Evolutionary conservation across 352 stramenopile genomes (phyloP).

Genomic region (Globisporangium nodosum): DNA sequence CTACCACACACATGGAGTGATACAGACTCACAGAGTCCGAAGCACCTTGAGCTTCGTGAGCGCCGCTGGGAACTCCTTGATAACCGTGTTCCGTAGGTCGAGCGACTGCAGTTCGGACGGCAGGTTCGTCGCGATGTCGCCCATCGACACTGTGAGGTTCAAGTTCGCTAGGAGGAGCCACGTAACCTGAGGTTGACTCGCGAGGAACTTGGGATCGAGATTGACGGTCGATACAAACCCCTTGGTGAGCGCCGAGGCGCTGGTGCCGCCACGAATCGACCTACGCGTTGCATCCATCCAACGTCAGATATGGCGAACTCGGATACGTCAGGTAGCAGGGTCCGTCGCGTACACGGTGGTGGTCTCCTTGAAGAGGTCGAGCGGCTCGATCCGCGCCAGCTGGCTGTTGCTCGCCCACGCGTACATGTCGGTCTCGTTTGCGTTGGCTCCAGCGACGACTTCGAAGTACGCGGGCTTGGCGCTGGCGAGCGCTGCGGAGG

Average conservation of each 20-base stretch:
- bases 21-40: not conserved
- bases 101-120: not conserved
- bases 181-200: not conserved
- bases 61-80: conserved; percentile 1
- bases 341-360: not conserved
- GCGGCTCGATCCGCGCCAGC: not conserved
- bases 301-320: too few species aligned
- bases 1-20: not conserved
- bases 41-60: not conserved
- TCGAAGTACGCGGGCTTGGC: not conserved
- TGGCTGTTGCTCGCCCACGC: conserved; percentile 4
- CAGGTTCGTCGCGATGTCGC: not conserved
- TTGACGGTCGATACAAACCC: conserved; percentile 1
- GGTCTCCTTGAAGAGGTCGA: not conserved
- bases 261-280: not conserved
- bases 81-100: not conserved
- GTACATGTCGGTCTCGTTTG: not conserved
- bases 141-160: not conserved
- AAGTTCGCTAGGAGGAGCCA: not conserved
- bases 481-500: not conserved
- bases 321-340: too few species aligned
- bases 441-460: not conserved
- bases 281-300: not conserved
- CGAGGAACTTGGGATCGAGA: conserved; percentile 6
- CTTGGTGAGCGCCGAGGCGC: not conserved